phyloP scores from a whole-genome alignment of 2,329 filamentous ascomycete species.

The Bipolaris sorokiniana region DNA sequence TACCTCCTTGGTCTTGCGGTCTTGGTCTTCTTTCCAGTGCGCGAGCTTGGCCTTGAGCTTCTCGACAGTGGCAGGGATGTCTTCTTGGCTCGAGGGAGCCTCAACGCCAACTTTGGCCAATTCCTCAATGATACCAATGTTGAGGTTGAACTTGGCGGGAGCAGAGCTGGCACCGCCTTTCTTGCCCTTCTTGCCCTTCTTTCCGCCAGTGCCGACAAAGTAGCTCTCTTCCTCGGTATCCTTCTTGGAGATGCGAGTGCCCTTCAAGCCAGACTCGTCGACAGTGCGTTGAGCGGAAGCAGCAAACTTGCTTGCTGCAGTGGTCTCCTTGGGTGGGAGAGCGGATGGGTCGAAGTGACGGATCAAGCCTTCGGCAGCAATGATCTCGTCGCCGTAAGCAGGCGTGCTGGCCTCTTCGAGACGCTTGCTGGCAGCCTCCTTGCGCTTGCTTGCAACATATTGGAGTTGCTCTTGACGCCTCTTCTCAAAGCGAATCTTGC shows the following conservation, averaged over 20 bases:
- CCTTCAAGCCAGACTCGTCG: constrained; percentile 83
- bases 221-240: constrained; percentile 87
- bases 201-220: constrained; percentile 72
- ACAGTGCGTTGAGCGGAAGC: constrained; percentile 83
- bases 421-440: constrained; percentile 75
- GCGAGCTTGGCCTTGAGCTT: constrained; percentile 92
- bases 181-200: constrained; percentile 89
- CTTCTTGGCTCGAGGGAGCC: constrained; percentile 82
- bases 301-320: constrained; percentile 68
- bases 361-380: constrained; percentile 84
- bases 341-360: constrained; percentile 85
- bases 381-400: constrained; percentile 91
- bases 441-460: constrained; percentile 73
- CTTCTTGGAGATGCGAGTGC: constrained; percentile 82
- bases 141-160: constrained; percentile 76
- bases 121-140: constrained; percentile 90
- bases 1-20: constrained; percentile 87
- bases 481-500: constrained; percentile 76
- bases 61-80: constrained; percentile 79
- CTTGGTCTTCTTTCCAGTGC: constrained; percentile 90
- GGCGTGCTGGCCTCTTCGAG: constrained; percentile 82
- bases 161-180: constrained; percentile 70
- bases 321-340: constrained; percentile 66
- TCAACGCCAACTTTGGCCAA: constrained; percentile 83
- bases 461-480: constrained; percentile 80